A percentile compares a stretch with the other conserved stretches of the same genome.
Conservation (phyloP, 352 stramenopile species). For the Phytophthora foliorum region DNA sequence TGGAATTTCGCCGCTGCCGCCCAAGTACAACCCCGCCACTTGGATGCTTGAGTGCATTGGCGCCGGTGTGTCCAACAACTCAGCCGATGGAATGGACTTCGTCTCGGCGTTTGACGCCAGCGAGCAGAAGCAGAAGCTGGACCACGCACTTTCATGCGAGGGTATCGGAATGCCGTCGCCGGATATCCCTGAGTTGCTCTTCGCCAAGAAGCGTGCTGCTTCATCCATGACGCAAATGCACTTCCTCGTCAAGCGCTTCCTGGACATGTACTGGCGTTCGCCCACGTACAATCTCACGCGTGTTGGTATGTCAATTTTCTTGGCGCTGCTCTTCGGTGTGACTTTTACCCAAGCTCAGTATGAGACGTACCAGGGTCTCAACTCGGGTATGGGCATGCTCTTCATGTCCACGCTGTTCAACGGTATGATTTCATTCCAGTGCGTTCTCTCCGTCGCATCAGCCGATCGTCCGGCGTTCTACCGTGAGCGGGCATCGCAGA, state of each 20-base stretch:
- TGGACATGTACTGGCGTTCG: conserved; percentile 53
- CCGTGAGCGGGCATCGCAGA: conserved; percentile 73
- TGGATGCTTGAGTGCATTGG: conserved; percentile 91
- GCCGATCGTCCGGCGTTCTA: conserved; percentile 90
- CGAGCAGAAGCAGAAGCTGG: conserved; percentile 25
- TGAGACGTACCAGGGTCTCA: conserved; percentile 53
- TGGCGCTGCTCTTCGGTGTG: conserved; percentile 86
- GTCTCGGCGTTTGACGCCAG: conserved; percentile 43
- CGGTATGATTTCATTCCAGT: conserved; percentile 79
- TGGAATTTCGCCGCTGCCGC: conserved; percentile 45
- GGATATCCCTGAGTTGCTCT: conserved; percentile 27
- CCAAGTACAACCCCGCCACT: conserved; percentile 85
- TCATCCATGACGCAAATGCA: conserved; percentile 30
- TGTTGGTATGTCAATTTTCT: conserved; percentile 72
- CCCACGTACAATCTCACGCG: conserved; percentile 90
- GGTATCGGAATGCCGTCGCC: conserved; percentile 25
- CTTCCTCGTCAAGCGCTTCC: conserved; percentile 37
- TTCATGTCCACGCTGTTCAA: conserved; percentile 90
- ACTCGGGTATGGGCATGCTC: conserved; percentile 81
- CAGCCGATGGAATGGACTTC: conserved; percentile 44
- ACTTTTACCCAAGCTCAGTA: conserved; percentile 65
- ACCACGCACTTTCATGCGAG: conserved; percentile 19
- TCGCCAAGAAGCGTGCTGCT: conserved; percentile 36
- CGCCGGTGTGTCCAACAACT: conserved; percentile 47
- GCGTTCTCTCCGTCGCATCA: conserved; percentile 73